Conservation (phyloP, 1,139 yeast genomes). For the Candida sojae region DNA sequence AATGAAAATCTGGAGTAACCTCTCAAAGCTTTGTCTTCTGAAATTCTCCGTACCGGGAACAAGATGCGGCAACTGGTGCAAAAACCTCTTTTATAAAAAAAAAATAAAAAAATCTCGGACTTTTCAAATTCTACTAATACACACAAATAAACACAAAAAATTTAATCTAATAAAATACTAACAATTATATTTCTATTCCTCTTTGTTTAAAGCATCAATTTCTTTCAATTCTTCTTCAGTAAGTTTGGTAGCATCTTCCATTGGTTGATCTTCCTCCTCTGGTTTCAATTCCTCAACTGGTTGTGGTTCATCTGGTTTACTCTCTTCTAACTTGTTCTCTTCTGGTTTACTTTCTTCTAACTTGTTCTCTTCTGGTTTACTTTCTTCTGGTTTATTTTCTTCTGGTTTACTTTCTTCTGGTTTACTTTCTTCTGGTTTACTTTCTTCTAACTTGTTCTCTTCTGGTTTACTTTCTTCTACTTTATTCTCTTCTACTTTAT, state of each 20-base stretch:
- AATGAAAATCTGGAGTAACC: too few relatives aligned
- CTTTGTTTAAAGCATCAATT: constrained; percentile 35
- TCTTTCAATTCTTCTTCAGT: constrained; percentile 45
- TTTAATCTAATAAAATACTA: neutral
- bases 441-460: constrained; percentile 43
- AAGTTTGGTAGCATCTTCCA: constrained; percentile 13
- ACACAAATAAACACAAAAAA: neutral
- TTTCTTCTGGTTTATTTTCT: constrained; percentile 2
- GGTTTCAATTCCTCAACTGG: constrained; percentile 3
- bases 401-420: neutral
- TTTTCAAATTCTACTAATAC: neutral
- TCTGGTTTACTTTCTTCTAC: constrained; percentile 39
- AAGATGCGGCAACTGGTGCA: too few relatives aligned
- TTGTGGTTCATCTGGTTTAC: constrained; percentile 28
- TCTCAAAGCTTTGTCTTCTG: too few relatives aligned
- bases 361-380: neutral
- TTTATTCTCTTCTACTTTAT: constrained; percentile 3
- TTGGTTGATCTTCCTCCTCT: constrained; percentile 6
- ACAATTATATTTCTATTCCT: neutral
- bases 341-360: constrained; percentile 59
- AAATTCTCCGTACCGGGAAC: too few relatives aligned
- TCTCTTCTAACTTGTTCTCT: constrained; percentile 53
- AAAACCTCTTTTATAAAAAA: neutral
- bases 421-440: constrained; percentile 56
- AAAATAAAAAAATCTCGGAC: neutral